Conservation (phyloP, 1,284 basidiomycete genomes). For the Ganoderma boninense region DNA sequence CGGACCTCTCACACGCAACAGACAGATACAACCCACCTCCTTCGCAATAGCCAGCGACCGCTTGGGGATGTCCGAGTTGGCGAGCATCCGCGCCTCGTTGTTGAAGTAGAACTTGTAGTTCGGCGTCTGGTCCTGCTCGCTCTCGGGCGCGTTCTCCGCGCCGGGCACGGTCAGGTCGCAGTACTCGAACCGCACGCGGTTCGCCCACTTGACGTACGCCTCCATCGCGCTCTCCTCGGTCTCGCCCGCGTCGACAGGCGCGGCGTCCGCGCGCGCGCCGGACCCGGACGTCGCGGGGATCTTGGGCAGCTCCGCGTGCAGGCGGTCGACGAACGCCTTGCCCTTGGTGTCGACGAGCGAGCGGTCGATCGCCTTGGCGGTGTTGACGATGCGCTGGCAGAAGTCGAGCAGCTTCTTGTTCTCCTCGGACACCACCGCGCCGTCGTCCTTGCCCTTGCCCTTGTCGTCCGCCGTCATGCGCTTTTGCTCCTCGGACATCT, state of each 20-base stretch:
- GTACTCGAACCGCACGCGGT: conserved; percentile 83
- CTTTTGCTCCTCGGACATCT: conserved; percentile 86
- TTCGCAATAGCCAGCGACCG: conserved; percentile 92
- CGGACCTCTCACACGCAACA: conserved; percentile 3
- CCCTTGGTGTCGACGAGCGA: conserved; percentile 89
- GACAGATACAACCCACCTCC: conserved; percentile 60
- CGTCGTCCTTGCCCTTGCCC: conserved; percentile 67
- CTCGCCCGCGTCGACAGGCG: conserved; percentile 56
- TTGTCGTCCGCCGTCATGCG: conserved; percentile 71
- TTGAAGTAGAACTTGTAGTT: conserved; percentile 84
- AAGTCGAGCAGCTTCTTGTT: conserved; percentile 71
- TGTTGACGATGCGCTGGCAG: conserved; percentile 83
- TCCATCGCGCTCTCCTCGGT: conserved; percentile 74
- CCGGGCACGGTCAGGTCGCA: conserved; percentile 76
- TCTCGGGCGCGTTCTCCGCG: conserved; percentile 40
- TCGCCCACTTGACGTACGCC: conserved; percentile 86
- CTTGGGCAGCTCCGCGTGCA: conserved; percentile 79
- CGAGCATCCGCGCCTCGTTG: conserved; percentile 81
- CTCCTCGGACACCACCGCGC: conserved; percentile 62
- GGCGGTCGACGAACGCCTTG: conserved; percentile 78
- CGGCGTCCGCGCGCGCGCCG: conserved; percentile 42
- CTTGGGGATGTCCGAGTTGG: conserved; percentile 83
- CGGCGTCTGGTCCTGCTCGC: conserved; percentile 60
- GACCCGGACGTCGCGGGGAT: conserved; percentile 60
- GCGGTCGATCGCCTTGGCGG: conserved; percentile 83